phyloP scores from a whole-genome alignment of 768 basidiomycete species.

The Serpula lacrymans region DNA sequence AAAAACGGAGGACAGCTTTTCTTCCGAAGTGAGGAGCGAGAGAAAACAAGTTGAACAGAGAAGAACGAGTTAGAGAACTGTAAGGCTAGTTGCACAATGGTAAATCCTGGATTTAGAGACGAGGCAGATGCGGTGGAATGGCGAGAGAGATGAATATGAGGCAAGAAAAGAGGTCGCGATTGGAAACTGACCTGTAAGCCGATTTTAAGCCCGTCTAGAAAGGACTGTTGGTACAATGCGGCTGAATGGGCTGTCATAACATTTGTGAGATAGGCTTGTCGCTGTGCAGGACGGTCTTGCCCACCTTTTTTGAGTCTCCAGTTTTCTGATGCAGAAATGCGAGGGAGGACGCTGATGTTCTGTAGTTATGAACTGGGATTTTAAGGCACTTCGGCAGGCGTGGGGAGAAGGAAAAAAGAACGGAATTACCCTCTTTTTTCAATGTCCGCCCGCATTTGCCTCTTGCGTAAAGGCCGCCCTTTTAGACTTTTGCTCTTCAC shows the following conservation, averaged over 20 bases:
- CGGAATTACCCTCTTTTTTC: slow-evolving; percentile 32
- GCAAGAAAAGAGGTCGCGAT: slow-evolving; percentile 20
- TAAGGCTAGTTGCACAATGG: slow-evolving; percentile 66
- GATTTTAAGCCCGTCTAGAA: slow-evolving; percentile 74
- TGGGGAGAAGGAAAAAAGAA: slow-evolving; percentile 33
- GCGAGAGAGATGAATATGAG: slow-evolving; percentile 20
- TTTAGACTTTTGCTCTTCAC: slow-evolving; percentile 1
- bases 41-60: slow-evolving; percentile 50
- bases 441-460: slow-evolving; percentile 24
- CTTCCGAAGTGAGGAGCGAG: slow-evolving; percentile 49
- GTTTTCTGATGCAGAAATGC: slow-evolving; percentile 27
- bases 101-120: slow-evolving; percentile 44
- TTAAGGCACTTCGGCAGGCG: slow-evolving; percentile 40
- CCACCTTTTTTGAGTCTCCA: slow-evolving; percentile 44
- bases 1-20: slow-evolving; percentile 46
- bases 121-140: too few relatives aligned
- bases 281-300: slow-evolving; percentile 15
- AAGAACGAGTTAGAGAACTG: slow-evolving; percentile 47
- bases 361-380: slow-evolving; percentile 33
- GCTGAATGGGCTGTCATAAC: slow-evolving; percentile 41
- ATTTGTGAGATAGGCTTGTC: slow-evolving; percentile 17
- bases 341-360: slow-evolving; percentile 27
- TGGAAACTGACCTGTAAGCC: slow-evolving; percentile 56
- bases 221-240: slow-evolving; percentile 81
- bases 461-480: slow-evolving; percentile 24